phyloP scores from a whole-genome alignment of 208 protist genomes.

The Crithidia acanthocephali region DNA sequence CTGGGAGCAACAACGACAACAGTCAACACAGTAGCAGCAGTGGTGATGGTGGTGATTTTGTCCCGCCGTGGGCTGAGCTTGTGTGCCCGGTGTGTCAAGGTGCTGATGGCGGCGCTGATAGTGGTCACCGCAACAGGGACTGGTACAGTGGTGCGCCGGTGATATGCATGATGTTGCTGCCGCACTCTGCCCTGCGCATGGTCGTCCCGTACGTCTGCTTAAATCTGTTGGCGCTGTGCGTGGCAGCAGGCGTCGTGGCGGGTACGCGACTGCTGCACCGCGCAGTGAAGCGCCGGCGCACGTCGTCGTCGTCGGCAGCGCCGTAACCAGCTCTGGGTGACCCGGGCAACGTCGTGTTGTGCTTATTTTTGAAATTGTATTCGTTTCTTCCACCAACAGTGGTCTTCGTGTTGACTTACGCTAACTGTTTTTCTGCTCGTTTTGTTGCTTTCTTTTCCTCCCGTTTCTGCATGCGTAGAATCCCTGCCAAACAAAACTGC shows the following conservation, averaged over 20 bases:
- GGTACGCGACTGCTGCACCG: not conserved
- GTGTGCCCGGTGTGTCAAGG: not conserved
- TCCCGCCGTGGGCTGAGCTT: not conserved
- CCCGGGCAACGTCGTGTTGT: too few species aligned
- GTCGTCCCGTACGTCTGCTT: not conserved
- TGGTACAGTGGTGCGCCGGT: not conserved
- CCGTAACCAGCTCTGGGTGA: not conserved
- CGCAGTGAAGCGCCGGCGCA: not conserved
- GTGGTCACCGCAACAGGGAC: too few species aligned
- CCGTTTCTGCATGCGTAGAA: too few species aligned
- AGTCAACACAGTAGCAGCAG: too few species aligned
- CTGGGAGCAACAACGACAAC: too few species aligned
- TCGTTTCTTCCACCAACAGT: too few species aligned
- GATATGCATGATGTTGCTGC: not conserved
- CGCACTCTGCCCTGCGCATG: not conserved
- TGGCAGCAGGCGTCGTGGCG: not conserved
- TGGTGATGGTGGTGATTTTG: not conserved
- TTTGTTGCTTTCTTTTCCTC: too few species aligned
- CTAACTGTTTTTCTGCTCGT: too few species aligned
- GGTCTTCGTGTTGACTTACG: too few species aligned
- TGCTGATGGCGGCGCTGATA: too few species aligned
- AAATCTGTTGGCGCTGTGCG: not conserved
- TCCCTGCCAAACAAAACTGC: too few species aligned
- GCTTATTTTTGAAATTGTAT: too few species aligned
- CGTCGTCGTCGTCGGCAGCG: not conserved